A percentile compares a stretch with the other conserved stretches of the same genome.
These are phyloP conservation scores for Ceratobasidium papillatum DNA, from an alignment of 1,284 basidiomycete genomes.

Conservation along the genomic window DNA sequence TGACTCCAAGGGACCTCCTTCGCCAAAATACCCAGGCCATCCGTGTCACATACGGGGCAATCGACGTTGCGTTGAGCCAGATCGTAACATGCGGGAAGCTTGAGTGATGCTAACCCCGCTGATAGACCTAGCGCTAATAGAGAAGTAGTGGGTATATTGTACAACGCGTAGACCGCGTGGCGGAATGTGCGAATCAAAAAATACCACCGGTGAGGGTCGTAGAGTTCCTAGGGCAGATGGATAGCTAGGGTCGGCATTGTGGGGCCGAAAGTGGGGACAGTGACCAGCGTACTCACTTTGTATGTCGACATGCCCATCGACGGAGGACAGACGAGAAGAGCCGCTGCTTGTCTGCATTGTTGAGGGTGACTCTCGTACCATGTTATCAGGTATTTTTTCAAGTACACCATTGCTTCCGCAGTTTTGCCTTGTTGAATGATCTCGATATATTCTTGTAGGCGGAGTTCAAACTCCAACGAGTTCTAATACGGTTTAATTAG, in stretches of 20 bases:
- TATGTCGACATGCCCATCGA: slow-evolving; percentile 37
- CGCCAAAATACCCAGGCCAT: slow-evolving; percentile 77
- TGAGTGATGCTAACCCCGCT: slow-evolving; percentile 86
- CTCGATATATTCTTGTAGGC: slow-evolving; percentile 97
- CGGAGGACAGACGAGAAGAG: slow-evolving; percentile 72
- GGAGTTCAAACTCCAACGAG: slow-evolving; percentile 93
- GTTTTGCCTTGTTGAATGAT: slow-evolving; percentile 75
- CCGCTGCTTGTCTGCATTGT: slow-evolving; percentile 81
- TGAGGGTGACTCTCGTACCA: slow-evolving; percentile 82
- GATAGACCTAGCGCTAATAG: slow-evolving; percentile 87
- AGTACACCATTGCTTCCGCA: slow-evolving; percentile 84
- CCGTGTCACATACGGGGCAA: slow-evolving; percentile 88
- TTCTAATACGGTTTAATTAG: slow-evolving; percentile 62
- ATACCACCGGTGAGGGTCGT: slow-evolving; percentile 80
- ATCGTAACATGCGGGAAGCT: slow-evolving; percentile 80
- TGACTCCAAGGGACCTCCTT: slow-evolving; percentile 91
- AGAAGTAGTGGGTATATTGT: slow-evolving; percentile 85
- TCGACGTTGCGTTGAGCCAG: slow-evolving; percentile 66
- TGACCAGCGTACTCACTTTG: slow-evolving; percentile 12
- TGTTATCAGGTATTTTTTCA: slow-evolving; percentile 80
- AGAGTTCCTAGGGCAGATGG: slow-evolving; percentile 69
- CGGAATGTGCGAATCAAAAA: slow-evolving; percentile 80
- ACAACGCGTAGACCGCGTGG: slow-evolving; percentile 82
- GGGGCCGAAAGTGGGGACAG: background rate
- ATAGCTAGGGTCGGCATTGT: slow-evolving; percentile 11